A percentile compares a stretch with the other conserved stretches of the same genome.
These are phyloP conservation scores for Hanseniaspora nectarophila DNA, from an alignment of 805 yeast genomes.

Conservation along the genomic window DNA sequence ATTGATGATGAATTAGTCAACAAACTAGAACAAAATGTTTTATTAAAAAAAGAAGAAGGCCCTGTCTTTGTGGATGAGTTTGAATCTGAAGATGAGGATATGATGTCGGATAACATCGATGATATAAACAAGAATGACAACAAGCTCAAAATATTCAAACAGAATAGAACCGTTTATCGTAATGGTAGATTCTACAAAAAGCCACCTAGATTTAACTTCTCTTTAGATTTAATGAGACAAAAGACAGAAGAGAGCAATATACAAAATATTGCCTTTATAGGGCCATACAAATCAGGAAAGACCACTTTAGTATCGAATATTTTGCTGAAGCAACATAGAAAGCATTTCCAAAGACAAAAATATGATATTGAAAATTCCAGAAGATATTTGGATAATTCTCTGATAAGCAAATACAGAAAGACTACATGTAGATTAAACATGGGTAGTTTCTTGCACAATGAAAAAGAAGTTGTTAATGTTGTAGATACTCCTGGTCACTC, in stretches of 20 bases:
- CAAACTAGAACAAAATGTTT: neutral
- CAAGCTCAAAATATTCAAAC: slow-evolving; percentile 1
- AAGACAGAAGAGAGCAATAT: slow-evolving; percentile 42
- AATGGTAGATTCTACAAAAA: slow-evolving; percentile 14
- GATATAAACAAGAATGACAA: slow-evolving; percentile 11
- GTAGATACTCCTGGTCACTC: slow-evolving; percentile 90
- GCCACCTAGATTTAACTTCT: slow-evolving; percentile 48
- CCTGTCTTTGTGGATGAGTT: slow-evolving; percentile 14
- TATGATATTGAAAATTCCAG: slow-evolving; percentile 7
- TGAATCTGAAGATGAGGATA: neutral
- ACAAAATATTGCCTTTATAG: slow-evolving; percentile 68
- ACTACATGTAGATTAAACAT: slow-evolving; percentile 53
- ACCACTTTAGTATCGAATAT: slow-evolving; percentile 63
- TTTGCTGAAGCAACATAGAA: slow-evolving; percentile 51
- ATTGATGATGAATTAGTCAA: neutral
- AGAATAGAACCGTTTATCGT: neutral
- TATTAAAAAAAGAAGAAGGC: neutral
- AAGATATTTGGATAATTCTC: slow-evolving; percentile 56
- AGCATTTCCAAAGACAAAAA: slow-evolving; percentile 21
- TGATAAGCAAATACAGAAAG: slow-evolving; percentile 59
- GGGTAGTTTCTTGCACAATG: slow-evolving; percentile 47
- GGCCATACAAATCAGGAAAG: slow-evolving; percentile 76
- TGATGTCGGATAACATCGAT: slow-evolving; percentile 1
- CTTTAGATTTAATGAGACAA: slow-evolving; percentile 22
- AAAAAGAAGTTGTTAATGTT: slow-evolving; percentile 44